These are phyloP conservation scores for Colletotrichum horii DNA, from an alignment of 2,329 filamentous ascomycete species.

Conservation along the genomic window DNA sequence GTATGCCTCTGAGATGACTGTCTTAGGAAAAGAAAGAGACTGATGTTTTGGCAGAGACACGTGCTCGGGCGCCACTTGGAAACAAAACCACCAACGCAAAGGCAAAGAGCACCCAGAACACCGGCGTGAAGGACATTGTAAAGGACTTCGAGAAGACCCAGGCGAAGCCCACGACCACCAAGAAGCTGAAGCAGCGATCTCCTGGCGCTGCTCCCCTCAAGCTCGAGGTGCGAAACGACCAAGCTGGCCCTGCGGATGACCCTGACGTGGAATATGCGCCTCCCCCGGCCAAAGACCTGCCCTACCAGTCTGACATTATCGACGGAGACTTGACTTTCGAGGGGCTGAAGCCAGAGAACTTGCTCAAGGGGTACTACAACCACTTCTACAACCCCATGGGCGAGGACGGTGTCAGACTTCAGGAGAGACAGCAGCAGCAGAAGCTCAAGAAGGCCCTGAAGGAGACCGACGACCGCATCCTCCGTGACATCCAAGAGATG, in stretches of 20 bases:
- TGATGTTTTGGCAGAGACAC: constrained; percentile 53
- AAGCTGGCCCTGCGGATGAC: constrained; percentile 53
- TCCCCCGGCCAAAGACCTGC: constrained; percentile 69
- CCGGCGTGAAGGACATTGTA: constrained; percentile 64
- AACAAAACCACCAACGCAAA: constrained; percentile 98
- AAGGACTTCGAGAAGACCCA: constrained; percentile 68
- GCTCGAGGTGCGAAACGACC: constrained; percentile 65
- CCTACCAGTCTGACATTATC: constrained; percentile 74
- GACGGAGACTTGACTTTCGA: constrained; percentile 61
- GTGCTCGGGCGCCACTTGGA: constrained; percentile 80
- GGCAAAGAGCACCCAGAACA: constrained; percentile 69
- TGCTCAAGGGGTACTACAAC: constrained; percentile 66
- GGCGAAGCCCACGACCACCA: constrained; percentile 62
- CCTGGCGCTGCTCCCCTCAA: constrained; percentile 61
- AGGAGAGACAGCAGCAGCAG: constrained; percentile 65
- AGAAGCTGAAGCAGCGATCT: constrained; percentile 63
- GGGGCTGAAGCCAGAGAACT: constrained; percentile 61
- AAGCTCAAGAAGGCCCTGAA: constrained; percentile 55
- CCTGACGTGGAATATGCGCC: constrained; percentile 92
- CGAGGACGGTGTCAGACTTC: constrained; percentile 68
- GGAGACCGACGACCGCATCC: constrained; percentile 70
- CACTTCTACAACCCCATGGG: constrained; percentile 68
- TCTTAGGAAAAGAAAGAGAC: constrained; percentile 5
- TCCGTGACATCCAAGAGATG: constrained; percentile 68
- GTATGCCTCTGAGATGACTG: constrained; percentile 11